Conservation (phyloP, 768 basidiomycete species). For the Botryobasidium botryosum region DNA sequence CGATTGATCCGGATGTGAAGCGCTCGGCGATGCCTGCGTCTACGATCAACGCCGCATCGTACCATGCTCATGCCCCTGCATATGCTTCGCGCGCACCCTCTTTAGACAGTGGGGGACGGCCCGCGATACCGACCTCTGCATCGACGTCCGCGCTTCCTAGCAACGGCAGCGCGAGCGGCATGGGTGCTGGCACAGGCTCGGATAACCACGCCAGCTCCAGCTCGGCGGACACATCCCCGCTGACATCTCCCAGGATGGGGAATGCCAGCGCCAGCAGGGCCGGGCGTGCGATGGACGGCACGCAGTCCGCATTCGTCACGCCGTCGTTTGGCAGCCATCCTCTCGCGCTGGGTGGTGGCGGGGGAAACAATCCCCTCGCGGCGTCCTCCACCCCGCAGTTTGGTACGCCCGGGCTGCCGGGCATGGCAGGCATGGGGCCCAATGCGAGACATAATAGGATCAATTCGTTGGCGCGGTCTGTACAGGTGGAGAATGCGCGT, state of each 20-base stretch:
- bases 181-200: neutral
- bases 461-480: conserved; percentile 49
- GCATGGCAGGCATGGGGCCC: neutral
- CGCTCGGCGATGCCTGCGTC: conserved; percentile 33
- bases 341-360: neutral
- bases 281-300: conserved; percentile 53
- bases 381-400: neutral
- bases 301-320: conserved; percentile 66
- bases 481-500: conserved; percentile 53
- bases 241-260: neutral
- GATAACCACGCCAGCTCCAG: neutral
- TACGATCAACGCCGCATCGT: too few species aligned
- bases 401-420: neutral
- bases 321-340: conserved; percentile 20
- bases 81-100: too few species aligned
- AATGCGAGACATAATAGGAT: neutral
- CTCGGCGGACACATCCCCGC: neutral
- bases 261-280: conserved; percentile 17
- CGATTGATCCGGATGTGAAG: conserved; percentile 14
- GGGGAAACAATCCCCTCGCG: neutral
- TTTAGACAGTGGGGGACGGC: too few species aligned
- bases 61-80: too few species aligned
- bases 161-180: too few species aligned
- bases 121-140: conserved; percentile 12
- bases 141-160: conserved; percentile 1